Evolutionary conservation across 768 basidiomycete species (phyloP).

Genomic region (Amanita inopinata): DNA sequence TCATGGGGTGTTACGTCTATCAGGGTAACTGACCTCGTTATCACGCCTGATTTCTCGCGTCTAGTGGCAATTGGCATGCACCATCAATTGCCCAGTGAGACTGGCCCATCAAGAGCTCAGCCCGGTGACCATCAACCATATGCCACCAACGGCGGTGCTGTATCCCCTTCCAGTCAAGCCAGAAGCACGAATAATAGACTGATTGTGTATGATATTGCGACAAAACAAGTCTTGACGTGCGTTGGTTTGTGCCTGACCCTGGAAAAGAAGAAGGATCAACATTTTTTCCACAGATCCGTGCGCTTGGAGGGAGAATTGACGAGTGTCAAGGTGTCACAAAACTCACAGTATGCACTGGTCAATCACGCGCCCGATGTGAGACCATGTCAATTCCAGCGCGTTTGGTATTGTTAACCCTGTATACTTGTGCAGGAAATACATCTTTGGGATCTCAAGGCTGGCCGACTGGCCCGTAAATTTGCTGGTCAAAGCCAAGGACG

Average conservation of each 20-base stretch:
- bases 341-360: constrained; percentile 81
- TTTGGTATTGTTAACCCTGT: constrained; percentile 11
- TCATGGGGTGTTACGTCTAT: constrained; percentile 63
- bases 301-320: constrained; percentile 74
- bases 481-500: constrained; percentile 77
- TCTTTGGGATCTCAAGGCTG: constrained; percentile 70
- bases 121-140: constrained; percentile 26
- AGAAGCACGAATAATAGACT: constrained; percentile 47
- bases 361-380: constrained; percentile 83
- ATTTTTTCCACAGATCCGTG: constrained; percentile 39
- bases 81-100: constrained; percentile 16
- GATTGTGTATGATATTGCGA: constrained; percentile 67
- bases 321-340: constrained; percentile 76
- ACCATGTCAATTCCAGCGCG: constrained; percentile 13
- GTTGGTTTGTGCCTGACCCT: constrained; percentile 21
- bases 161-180: constrained; percentile 21
- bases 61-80: constrained; percentile 80
- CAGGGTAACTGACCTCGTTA: constrained; percentile 78
- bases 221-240: constrained; percentile 60
- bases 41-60: constrained; percentile 77
- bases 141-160: constrained; percentile 22
- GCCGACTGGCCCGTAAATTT: constrained; percentile 67
- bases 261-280: constrained; percentile 6
- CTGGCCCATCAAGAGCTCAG: constrained; percentile 18
- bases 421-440: constrained; percentile 65